Percentiles rank a stretch among this genome's conserved stretches.
Evolutionary conservation across 1,284 basidiomycete genomes (phyloP).

Genomic region (Rhodotorula sp.): DNA sequence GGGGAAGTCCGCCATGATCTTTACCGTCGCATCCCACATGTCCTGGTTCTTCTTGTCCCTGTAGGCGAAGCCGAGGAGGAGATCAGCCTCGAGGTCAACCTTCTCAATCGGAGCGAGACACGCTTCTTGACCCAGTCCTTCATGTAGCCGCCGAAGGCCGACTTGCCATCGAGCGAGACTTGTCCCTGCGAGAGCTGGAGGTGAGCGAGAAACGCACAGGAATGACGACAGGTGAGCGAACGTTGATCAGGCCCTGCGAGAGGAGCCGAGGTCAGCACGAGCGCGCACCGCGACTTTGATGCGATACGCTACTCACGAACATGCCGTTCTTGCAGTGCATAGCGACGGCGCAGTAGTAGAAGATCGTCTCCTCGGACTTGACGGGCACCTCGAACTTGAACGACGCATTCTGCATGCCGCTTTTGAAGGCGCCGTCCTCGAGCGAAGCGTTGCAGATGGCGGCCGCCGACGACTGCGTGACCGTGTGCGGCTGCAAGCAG

Average conservation of each 20-base stretch:
- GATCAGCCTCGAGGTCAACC: no score
- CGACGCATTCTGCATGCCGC: constrained; percentile 30
- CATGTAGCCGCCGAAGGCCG: neutral
- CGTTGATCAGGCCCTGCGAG: constrained; percentile 23
- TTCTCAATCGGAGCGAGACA: no score
- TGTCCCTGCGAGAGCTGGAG: neutral
- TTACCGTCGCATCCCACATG: constrained; percentile 21
- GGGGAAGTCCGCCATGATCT: constrained; percentile 2
- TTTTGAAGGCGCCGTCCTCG: constrained; percentile 19
- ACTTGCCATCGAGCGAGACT: neutral
- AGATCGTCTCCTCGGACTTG: constrained; percentile 18
- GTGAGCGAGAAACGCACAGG: neutral
- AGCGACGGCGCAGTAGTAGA: constrained; percentile 31
- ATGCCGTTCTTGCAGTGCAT: constrained; percentile 39
- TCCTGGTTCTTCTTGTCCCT: constrained; percentile 1
- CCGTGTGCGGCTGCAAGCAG: constrained; percentile 28
- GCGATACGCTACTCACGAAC: neutral
- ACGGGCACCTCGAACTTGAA: constrained; percentile 21
- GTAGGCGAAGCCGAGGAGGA: neutral
- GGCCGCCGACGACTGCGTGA: constrained; percentile 31
- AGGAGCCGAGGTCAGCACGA: neutral
- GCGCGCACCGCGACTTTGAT: no score
- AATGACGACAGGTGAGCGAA: neutral
- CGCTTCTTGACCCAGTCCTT: neutral
- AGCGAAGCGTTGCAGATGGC: constrained; percentile 34